These are phyloP conservation scores for Pythium dissotocum DNA, from an alignment of 352 stramenopile species.

Conservation along the genomic window DNA sequence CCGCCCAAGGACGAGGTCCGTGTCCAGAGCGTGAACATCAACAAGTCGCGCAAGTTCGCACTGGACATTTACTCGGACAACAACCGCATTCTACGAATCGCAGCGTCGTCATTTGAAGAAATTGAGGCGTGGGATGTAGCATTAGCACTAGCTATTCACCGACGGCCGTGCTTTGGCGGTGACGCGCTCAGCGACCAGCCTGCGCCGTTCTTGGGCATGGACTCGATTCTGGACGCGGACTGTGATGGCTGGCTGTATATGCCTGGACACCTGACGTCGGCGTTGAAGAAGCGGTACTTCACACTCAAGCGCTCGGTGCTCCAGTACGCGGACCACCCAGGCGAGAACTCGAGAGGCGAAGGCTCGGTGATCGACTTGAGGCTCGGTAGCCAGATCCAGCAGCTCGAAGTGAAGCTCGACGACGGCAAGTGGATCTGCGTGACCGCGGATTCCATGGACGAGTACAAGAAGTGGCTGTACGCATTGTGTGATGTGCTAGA, in stretches of 20 bases:
- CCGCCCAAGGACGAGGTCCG: constrained; percentile 60
- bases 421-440: constrained; percentile 64
- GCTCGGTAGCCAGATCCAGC: constrained; percentile 43
- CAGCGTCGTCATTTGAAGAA: constrained; percentile 61
- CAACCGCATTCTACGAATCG: constrained; percentile 77
- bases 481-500: constrained; percentile 59
- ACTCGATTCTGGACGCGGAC: constrained; percentile 45
- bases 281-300: constrained; percentile 79
- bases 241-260: constrained; percentile 82
- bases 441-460: constrained; percentile 52
- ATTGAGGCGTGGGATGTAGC: constrained; percentile 79
- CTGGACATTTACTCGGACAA: constrained; percentile 82
- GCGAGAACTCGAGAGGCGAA: constrained; percentile 57
- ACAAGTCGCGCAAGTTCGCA: constrained; percentile 57
- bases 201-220: constrained; percentile 63
- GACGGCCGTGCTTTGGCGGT: constrained; percentile 56
- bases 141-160: constrained; percentile 45
- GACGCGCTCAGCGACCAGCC: constrained; percentile 58
- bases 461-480: constrained; percentile 63
- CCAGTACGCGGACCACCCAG: constrained; percentile 64
- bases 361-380: constrained; percentile 64
- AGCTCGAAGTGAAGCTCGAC: constrained; percentile 69
- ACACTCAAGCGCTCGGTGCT: constrained; percentile 60
- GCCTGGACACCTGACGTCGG: constrained; percentile 51
- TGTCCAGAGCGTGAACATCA: constrained; percentile 77